Conservation (phyloP, 2,329 filamentous ascomycete species). For the Scorias spongiosa region DNA sequence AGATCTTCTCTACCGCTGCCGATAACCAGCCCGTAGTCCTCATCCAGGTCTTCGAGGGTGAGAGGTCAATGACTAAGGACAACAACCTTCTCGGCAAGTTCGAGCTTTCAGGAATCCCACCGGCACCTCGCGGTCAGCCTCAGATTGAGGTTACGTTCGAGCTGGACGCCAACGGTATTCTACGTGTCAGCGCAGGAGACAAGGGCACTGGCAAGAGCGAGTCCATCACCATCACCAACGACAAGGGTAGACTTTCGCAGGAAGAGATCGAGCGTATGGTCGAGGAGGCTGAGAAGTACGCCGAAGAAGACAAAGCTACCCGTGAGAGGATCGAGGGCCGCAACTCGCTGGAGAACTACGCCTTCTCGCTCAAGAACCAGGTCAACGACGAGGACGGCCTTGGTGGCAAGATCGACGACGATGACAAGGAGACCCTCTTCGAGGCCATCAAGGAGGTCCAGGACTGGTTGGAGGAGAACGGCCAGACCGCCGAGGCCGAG, state of each 20-base stretch:
- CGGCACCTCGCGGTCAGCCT: constrained; percentile 87
- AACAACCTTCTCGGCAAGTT: constrained; percentile 98
- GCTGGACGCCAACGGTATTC: constrained; percentile 94
- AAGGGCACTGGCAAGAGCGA: constrained; percentile 97
- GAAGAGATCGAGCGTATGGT: constrained; percentile 99
- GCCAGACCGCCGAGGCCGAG: constrained; percentile 66
- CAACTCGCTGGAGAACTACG: constrained; percentile 97
- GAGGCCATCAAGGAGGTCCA: constrained; percentile 94
- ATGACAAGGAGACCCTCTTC: constrained; percentile 92
- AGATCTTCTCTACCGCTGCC: constrained; percentile 93
- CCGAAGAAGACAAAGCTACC: constrained; percentile 97
- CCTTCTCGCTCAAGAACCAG: constrained; percentile 98
- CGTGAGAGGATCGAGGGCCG: constrained; percentile 93
- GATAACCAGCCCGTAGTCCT: constrained; percentile 93
- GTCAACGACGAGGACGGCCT: constrained; percentile 92
- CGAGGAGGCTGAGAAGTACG: constrained; percentile 92
- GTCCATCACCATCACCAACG: constrained; percentile 98
- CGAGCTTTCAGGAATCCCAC: constrained; percentile 88
- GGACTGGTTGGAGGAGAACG: constrained; percentile 96
- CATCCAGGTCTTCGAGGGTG: constrained; percentile 92
- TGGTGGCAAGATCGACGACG: constrained; percentile 94
- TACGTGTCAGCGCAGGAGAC: constrained; percentile 89
- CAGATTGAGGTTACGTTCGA: constrained; percentile 98
- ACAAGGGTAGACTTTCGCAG: constrained; percentile 91
- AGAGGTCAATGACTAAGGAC: constrained; percentile 86